Percentiles rank a stretch among this genome's conserved stretches.
These are phyloP conservation scores for Teunomyces stri DNA, from an alignment of 805 yeast species.

Conservation along the genomic window DNA sequence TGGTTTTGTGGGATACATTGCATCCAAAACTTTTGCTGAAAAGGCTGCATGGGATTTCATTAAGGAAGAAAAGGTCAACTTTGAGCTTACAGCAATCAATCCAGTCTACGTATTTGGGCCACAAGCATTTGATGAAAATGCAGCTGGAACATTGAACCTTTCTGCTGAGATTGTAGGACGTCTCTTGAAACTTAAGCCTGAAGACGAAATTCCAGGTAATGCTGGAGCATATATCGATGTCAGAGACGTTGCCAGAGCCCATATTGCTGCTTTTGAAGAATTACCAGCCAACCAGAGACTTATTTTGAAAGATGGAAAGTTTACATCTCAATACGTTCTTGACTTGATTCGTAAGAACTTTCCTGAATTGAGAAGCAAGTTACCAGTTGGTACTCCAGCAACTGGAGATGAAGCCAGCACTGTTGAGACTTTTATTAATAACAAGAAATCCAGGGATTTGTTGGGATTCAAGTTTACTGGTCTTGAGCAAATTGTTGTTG, in stretches of 20 bases:
- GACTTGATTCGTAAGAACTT: constrained; percentile 19
- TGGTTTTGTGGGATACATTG: constrained; percentile 40
- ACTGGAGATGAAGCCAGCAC: constrained; percentile 9
- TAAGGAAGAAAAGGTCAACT: constrained; percentile 15
- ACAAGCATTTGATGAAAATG: constrained; percentile 32
- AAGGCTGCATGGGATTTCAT: constrained; percentile 57
- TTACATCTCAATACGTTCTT: constrained; percentile 17
- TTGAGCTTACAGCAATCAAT: constrained; percentile 24
- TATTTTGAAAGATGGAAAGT: constrained; percentile 12
- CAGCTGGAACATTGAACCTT: constrained; percentile 33
- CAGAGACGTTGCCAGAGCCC: constrained; percentile 21
- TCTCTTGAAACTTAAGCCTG: constrained; percentile 27
- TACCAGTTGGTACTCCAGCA: constrained; percentile 19
- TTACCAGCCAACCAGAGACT: constrained; percentile 11
- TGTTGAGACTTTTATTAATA: constrained; percentile 11
- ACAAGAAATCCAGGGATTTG: constrained; percentile 15
- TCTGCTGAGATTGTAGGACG: constrained; percentile 41
- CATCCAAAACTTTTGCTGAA: constrained; percentile 44
- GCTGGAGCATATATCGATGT: constrained; percentile 13
- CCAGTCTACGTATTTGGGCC: constrained; percentile 44
- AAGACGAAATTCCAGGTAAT: constrained; percentile 2
- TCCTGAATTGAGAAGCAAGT: constrained; percentile 16
- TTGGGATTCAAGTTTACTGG: constrained; percentile 19
- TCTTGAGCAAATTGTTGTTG: constrained; percentile 22
- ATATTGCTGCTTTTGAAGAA: constrained; percentile 14